phyloP scores from a whole-genome alignment of 257 asterid species.

The Gynochthodes officinalis region DNA sequence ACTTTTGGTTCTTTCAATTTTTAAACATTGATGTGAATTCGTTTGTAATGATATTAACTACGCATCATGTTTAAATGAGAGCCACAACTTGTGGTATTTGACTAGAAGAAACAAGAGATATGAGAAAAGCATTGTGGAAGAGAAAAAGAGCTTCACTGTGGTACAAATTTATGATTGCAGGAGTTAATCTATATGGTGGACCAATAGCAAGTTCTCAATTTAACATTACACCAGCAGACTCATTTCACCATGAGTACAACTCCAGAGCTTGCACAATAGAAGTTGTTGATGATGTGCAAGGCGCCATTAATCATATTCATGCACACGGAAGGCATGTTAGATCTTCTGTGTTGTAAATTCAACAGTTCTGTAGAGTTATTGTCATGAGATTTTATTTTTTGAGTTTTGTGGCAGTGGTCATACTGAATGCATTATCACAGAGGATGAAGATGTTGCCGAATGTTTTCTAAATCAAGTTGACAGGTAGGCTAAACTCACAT shows the following conservation, averaged over 20 bases:
- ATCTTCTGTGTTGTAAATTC: not conserved
- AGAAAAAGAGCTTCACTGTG: not conserved
- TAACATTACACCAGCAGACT: conserved; percentile 27
- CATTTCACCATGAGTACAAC: conserved; percentile 55
- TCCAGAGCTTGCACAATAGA: conserved; percentile 59
- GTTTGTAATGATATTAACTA: not conserved
- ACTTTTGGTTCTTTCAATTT: not conserved
- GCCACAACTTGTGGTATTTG: not conserved
- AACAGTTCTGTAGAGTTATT: not conserved
- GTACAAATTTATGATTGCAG: conserved; percentile 25
- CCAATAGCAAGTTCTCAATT: conserved; percentile 46
- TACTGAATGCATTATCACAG: conserved; percentile 34
- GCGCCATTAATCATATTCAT: conserved; percentile 50
- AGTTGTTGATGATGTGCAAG: conserved; percentile 45
- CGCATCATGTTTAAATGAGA: not conserved
- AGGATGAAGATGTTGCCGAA: conserved; percentile 29
- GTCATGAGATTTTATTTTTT: not conserved
- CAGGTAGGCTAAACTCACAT: conserved; percentile 38
- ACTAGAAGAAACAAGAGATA: not conserved
- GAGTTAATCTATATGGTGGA: conserved; percentile 54
- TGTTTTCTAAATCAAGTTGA: conserved; percentile 45
- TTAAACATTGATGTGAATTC: not conserved
- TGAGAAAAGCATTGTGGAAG: not conserved
- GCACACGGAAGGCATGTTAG: conserved; percentile 53
- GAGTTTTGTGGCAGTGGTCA: conserved; percentile 26